These are phyloP conservation scores for Massariosphaeria phaeospora DNA, from an alignment of 495 filamentous ascomycete species.

Conservation along the genomic window DNA sequence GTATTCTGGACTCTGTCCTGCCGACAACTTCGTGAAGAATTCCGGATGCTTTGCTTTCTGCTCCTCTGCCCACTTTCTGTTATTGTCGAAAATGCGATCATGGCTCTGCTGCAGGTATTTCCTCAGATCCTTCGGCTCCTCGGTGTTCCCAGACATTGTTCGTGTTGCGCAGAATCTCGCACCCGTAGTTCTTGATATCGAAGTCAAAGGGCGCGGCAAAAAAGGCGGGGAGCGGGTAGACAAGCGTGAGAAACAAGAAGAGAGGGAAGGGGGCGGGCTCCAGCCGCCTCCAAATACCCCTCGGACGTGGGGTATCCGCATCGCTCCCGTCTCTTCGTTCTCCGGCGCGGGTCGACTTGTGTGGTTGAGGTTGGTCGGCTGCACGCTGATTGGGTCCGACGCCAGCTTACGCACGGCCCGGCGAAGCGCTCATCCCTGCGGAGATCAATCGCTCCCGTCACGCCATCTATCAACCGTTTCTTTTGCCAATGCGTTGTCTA, in stretches of 20 bases:
- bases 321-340: neutral
- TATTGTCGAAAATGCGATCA: slow-evolving; percentile 53
- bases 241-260: neutral
- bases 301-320: slow-evolving; percentile 5
- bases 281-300: neutral
- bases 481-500: too few species aligned
- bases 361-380: slow-evolving; percentile 15
- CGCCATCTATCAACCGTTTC: too few species aligned
- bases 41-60: slow-evolving; percentile 49
- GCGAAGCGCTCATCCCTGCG: neutral
- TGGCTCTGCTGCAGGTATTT: slow-evolving; percentile 31
- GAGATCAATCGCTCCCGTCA: neutral
- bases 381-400: slow-evolving; percentile 19
- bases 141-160: neutral
- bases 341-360: neutral
- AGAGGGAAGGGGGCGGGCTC: neutral
- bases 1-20: slow-evolving; percentile 54
- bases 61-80: slow-evolving; percentile 52
- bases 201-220: too few species aligned
- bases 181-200: too few species aligned
- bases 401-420: neutral
- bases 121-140: neutral
- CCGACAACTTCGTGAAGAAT: slow-evolving; percentile 51
- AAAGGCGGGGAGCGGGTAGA: neutral
- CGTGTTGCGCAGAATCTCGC: neutral